Conservation (phyloP, 2,329 filamentous ascomycete species). For the Basipetospora sp. region DNA sequence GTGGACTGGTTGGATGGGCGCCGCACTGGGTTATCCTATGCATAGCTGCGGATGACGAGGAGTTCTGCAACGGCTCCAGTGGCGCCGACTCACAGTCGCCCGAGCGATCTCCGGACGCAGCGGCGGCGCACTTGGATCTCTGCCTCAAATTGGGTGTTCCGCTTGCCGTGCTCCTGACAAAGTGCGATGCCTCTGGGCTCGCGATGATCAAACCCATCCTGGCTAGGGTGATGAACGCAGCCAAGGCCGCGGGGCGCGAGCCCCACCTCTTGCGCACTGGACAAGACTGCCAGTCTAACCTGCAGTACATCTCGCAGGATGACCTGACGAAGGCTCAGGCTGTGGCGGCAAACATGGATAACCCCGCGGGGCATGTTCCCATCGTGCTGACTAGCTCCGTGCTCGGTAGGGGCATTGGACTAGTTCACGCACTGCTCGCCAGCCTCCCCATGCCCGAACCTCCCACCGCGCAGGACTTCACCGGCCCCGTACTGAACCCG, state of each 20-base stretch:
- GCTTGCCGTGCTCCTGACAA: slow-evolving; percentile 73
- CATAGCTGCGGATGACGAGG: slow-evolving; percentile 62
- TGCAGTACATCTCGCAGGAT: slow-evolving; percentile 39
- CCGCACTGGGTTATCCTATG: slow-evolving; percentile 89
- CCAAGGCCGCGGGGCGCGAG: slow-evolving; percentile 61
- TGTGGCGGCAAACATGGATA: slow-evolving; percentile 35
- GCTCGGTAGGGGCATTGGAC: slow-evolving; percentile 65
- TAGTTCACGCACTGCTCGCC: slow-evolving; percentile 67
- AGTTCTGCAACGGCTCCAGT: slow-evolving; percentile 25
- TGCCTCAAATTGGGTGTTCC: slow-evolving; percentile 70
- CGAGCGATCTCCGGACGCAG: slow-evolving; percentile 37
- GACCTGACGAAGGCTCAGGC: slow-evolving; percentile 45
- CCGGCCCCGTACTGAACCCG: slow-evolving; percentile 40
- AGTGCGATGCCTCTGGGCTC: slow-evolving; percentile 73
- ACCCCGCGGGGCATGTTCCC: slow-evolving; percentile 47
- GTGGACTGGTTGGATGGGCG: slow-evolving; percentile 86
- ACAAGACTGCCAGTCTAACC: slow-evolving; percentile 30
- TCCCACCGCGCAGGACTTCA: slow-evolving; percentile 38
- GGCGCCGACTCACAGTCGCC: background rate
- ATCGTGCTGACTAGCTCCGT: slow-evolving; percentile 80
- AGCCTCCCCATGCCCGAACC: slow-evolving; percentile 54
- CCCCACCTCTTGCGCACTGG: slow-evolving; percentile 58
- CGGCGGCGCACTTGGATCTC: slow-evolving; percentile 66
- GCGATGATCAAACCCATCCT: slow-evolving; percentile 57
- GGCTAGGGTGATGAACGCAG: slow-evolving; percentile 54